phyloP scores from a whole-genome alignment of 2,329 filamentous ascomycete species.

The Pezicula carpinea region DNA sequence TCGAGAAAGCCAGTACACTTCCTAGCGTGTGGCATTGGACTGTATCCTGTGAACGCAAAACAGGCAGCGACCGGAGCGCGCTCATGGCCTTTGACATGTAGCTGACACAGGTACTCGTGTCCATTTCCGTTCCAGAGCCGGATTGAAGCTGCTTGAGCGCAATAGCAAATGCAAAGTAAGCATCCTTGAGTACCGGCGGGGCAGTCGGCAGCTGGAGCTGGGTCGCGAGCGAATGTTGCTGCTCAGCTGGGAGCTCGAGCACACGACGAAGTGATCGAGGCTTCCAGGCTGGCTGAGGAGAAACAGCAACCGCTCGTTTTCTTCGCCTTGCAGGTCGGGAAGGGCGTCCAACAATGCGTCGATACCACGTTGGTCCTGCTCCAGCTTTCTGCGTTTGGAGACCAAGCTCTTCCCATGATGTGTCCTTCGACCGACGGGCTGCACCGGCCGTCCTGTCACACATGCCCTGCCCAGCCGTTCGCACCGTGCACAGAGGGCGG shows the following conservation, averaged over 20 bases:
- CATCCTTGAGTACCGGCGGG: conserved; percentile 21
- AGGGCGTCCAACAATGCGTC: conserved; percentile 3
- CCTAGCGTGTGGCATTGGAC: conserved; percentile 20
- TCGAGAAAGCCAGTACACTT: conserved; percentile 17
- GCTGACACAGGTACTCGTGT: conserved; percentile 8
- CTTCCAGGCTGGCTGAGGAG: conserved; percentile 17
- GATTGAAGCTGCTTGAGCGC: conserved; percentile 17
- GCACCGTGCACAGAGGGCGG: conserved; percentile 14
- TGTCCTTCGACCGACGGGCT: conserved; percentile 14
- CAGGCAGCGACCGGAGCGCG: conserved; percentile 18
- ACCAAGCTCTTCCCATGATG: conserved; percentile 4
- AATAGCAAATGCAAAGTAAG: conserved; percentile 22
- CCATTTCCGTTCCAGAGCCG: conserved; percentile 5
- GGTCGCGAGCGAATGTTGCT: conserved; percentile 14
- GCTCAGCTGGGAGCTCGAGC: conserved; percentile 17
- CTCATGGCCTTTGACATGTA: conserved; percentile 19
- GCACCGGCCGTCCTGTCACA: conserved; percentile 16
- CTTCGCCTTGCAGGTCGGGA: conserved; percentile 11
- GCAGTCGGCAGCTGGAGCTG: conserved; percentile 14
- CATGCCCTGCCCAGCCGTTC: conserved; percentile 15
- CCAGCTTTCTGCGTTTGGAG: background rate
- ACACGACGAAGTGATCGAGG: conserved; percentile 17
- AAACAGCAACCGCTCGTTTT: conserved; percentile 20
- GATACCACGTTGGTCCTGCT: background rate
- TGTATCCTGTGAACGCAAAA: conserved; percentile 15